These are phyloP conservation scores for Sclerotinia trifoliorum DNA, from an alignment of 2,329 filamentous ascomycete species.

Conservation along the genomic window DNA sequence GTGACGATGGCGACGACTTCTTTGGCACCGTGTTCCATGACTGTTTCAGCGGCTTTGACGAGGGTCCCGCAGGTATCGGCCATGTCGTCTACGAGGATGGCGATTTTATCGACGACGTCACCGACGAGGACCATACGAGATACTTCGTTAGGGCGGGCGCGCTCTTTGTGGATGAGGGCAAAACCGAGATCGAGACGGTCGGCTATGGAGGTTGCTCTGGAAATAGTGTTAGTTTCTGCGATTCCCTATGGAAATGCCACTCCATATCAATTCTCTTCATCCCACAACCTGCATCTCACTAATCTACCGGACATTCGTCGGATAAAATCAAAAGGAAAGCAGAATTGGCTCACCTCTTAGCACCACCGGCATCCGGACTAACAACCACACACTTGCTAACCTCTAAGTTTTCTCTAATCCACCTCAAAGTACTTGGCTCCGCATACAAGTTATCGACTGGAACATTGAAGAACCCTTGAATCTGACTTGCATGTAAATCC, in stretches of 20 bases:
- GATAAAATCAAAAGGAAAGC: not conserved
- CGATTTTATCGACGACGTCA: constrained; percentile 84
- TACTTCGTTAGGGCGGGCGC: constrained; percentile 85
- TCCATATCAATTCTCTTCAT: not conserved
- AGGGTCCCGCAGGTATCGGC: constrained; percentile 91
- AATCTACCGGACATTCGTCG: not conserved
- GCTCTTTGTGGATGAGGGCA: constrained; percentile 95
- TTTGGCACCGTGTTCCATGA: constrained; percentile 81
- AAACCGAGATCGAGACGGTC: constrained; percentile 88
- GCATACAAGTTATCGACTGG: constrained; percentile 80
- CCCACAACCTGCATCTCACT: not conserved
- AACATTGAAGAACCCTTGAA: constrained; percentile 92
- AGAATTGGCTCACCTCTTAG: constrained; percentile 64
- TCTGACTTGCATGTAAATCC: constrained; percentile 92
- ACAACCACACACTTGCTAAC: constrained; percentile 88
- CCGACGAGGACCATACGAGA: constrained; percentile 95
- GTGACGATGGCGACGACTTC: constrained; percentile 94
- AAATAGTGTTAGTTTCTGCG: not conserved
- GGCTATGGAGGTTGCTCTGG: constrained; percentile 82
- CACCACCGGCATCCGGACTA: constrained; percentile 90
- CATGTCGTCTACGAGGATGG: constrained; percentile 98
- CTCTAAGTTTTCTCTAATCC: constrained; percentile 83
- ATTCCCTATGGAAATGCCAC: not conserved
- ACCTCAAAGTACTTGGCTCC: constrained; percentile 85
- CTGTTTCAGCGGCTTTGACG: constrained; percentile 83